Evolutionary conservation across 371 early-diverging fungal species (phyloP).

Genomic region (Saksenaea vasiformis): DNA sequence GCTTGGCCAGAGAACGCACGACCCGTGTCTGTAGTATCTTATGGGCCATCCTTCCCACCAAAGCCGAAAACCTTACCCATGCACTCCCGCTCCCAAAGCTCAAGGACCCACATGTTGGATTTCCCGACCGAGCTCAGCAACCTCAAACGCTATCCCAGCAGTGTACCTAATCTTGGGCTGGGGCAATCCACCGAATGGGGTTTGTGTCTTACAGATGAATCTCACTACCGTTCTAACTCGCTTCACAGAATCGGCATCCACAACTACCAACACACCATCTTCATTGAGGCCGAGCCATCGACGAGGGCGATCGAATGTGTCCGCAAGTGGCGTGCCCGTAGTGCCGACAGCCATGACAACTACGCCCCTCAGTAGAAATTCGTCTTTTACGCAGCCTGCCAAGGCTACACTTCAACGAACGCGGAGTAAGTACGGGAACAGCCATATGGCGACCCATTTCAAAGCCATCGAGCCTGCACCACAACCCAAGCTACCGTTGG

Average conservation of each 20-base stretch:
- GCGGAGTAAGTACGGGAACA: conserved; percentile 28
- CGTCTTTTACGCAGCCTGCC: conserved; percentile 2
- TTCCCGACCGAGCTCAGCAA: neutral
- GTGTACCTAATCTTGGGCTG: neutral
- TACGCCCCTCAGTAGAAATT: neutral
- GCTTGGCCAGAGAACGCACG: neutral
- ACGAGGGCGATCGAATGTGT: conserved; percentile 34
- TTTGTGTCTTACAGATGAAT: neutral
- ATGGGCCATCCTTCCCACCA: neutral
- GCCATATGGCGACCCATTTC: conserved; percentile 28
- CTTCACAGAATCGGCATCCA: conserved; percentile 15
- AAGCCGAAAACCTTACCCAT: neutral
- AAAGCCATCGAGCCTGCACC: conserved; percentile 30
- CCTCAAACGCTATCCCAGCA: neutral
- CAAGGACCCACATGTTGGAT: neutral
- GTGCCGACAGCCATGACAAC: neutral
- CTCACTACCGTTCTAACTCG: too few species aligned
- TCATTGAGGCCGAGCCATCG: too few species aligned
- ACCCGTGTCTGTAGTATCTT: neutral
- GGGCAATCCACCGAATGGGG: neutral
- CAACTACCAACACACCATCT: conserved; percentile 3
- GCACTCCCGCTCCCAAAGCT: neutral
- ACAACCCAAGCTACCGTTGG: conserved; percentile 9
- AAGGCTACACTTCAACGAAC: conserved; percentile 14
- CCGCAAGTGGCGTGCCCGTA: conserved; percentile 14